Evolutionary conservation across 192 early-diverging fungal species (phyloP), one percentile per base, ranked within the genome.

Genomic region (Umbelopsis vinacea): DNA sequence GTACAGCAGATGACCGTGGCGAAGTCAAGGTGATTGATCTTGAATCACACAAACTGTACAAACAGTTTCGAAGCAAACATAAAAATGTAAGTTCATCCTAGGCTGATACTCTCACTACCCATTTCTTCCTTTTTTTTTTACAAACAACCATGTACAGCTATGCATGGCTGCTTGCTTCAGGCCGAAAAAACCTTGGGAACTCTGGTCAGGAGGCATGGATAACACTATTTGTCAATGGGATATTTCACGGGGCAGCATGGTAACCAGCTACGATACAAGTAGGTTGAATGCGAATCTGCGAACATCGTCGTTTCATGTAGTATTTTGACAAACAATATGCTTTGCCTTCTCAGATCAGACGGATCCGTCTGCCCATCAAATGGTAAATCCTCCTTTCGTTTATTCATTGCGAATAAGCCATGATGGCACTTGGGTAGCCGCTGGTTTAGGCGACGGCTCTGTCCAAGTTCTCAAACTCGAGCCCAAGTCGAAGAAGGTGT

Each of bases 341-440:
- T n/a, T 29, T 3, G 29, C 29, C 29, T 29, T 19, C 21, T 19
- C 26, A 71, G 66, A 70, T 46, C 45, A 66, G 3, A 66, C 48
- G 24, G 52, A 80, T 45, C 68, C 79, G 35, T 43, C 54, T 46
- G 40, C 78, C 6, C 75, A 77, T 17, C 85, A 86, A 66, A 68
- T 87, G 57, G 84, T 84, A 72, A 87, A 87, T 35, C 85, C 85
- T 19, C 85, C 85, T 0, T 87, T 87, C 77, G 83, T 87, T n/a
- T 84, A 87, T 40, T 74, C 81, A 23, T 71, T 87, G 21, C 76
- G 67, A 1, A 38, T 66, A 6, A 79, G 80, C 71, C 71, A 73
- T 11, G 74, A 79, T 35, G 85, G 83, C 14, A 74, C 76, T 23
- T 76, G 74, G 40, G 68, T 79, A 37, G 85, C 81, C 11, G 70